Evolutionary conservation across 1,139 yeast species (phyloP), one percentile per base, ranked within the genome.

Genomic region (Geotrichum fermentans): DNA sequence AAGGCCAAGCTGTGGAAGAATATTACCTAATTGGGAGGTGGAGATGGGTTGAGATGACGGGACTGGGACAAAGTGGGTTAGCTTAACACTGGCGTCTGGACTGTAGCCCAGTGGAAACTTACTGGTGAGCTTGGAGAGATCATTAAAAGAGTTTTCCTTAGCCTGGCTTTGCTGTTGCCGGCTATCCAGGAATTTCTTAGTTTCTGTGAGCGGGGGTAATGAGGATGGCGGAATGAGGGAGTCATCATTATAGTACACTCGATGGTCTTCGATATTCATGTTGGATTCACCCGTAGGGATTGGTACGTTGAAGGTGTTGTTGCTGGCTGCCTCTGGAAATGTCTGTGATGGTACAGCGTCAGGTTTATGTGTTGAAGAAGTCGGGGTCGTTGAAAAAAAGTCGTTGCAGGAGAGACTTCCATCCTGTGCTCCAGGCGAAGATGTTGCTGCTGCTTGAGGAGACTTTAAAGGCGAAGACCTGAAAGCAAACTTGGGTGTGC

Each of bases 211-310:
- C 30, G 47, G 43, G n/a, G 47, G 29, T 38, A 44, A 30, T 20
- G 43, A 38, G 14, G 43, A 29, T n/a, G 50, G 50, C 10, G 50
- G 50, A 16, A 42, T 41, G 28, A 47, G 40, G 13, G 46, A 29
- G 39, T 47, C 46, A 30, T 47, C 50, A 33, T 41, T 41, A 11
- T 26, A 22, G 24, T 40, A 47, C n/a, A 47, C 45, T 2, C 16
- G 34, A 16, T 26, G 37, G 4, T 47, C 50, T 5, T 40, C 45
- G 10, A 17, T 32, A 11, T 43, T 37, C 32, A 32, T 39, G 17
- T 30, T 41, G 29, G 41, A 6, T 21, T 6, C 17, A 17, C 24
- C 24, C 22, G 38, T 14, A 5, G 30, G 24, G 1, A 22, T 16
- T 7, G 26, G 45, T 3, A 5, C 28, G 33, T 33, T 29, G 8